Conservation (phyloP, 192 early-diverging fungal genomes). For the Entrophospora sp. region DNA sequence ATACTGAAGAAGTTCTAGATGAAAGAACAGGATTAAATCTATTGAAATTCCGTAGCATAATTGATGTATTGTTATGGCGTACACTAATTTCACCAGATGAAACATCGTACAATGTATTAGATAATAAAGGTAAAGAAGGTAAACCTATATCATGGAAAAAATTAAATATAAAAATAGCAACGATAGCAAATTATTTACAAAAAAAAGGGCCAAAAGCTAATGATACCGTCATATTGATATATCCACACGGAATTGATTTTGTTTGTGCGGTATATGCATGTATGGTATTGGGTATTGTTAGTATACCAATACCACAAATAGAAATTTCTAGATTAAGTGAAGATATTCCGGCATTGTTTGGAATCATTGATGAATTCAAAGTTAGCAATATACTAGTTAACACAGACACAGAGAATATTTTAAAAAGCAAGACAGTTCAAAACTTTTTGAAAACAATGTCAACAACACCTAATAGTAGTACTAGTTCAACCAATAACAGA, state of each 20-base stretch:
- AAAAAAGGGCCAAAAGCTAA: conserved; percentile 50
- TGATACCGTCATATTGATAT: conserved; percentile 53
- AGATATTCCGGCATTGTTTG: conserved; percentile 57
- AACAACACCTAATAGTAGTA: too few relatives aligned
- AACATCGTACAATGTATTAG: conserved; percentile 48
- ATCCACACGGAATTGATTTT: conserved; percentile 63
- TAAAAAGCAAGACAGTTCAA: conserved; percentile 53
- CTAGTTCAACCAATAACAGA: too few relatives aligned
- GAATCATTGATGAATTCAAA: conserved; percentile 52
- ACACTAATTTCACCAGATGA: conserved; percentile 55
- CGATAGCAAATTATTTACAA: conserved; percentile 53
- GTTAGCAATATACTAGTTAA: conserved; percentile 53
- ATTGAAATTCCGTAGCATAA: conserved; percentile 53
- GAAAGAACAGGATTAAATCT: conserved; percentile 64
- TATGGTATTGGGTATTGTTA: conserved; percentile 63
- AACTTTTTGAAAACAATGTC: conserved; percentile 46
- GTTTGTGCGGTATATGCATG: conserved; percentile 68
- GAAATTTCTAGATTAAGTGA: conserved; percentile 57
- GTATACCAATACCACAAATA: conserved; percentile 62
- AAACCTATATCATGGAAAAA: conserved; percentile 66
- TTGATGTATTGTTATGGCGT: conserved; percentile 70
- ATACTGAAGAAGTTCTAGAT: conserved; percentile 53
- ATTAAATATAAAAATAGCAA: conserved; percentile 54
- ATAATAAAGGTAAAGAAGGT: conserved; percentile 48
- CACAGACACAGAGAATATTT: conserved; percentile 50